Conservation (phyloP, 2,329 filamentous ascomycete species). For the Pseudocercospora cruenta region DNA sequence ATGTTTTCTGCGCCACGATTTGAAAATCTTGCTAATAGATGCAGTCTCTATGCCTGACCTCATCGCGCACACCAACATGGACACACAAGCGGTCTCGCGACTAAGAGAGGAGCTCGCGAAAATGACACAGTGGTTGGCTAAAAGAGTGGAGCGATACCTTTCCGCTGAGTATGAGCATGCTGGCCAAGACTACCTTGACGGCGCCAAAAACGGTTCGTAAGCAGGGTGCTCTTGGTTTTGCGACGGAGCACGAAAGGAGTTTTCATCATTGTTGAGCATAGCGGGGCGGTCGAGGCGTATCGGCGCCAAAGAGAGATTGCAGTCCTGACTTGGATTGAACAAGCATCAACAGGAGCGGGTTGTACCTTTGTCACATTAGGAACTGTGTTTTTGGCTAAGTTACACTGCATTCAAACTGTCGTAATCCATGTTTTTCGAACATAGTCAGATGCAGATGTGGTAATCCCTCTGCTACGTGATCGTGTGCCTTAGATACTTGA, state of each 20-base stretch:
- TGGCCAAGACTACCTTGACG: slow-evolving; percentile 69
- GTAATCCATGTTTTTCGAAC: neutral
- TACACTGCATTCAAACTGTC: neutral
- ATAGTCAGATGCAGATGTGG: neutral
- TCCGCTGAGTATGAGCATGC: slow-evolving; percentile 74
- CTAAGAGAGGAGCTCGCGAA: slow-evolving; percentile 87
- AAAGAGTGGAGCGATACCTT: slow-evolving; percentile 78
- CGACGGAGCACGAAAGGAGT: neutral
- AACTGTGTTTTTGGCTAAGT: neutral
- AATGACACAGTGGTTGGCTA: slow-evolving; percentile 82
- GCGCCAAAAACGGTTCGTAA: slow-evolving; percentile 27
- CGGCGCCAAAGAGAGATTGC: neutral
- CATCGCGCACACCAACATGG: slow-evolving; percentile 97
- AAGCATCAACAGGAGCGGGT: neutral
- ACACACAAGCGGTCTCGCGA: slow-evolving; percentile 83
- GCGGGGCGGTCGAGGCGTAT: neutral
- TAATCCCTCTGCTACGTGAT: neutral
- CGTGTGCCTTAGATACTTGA: slow-evolving; percentile 24
- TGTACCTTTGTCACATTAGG: neutral
- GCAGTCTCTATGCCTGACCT: slow-evolving; percentile 88
- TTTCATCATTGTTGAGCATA: neutral
- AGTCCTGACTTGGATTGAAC: neutral
- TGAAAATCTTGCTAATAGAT: slow-evolving; percentile 11
- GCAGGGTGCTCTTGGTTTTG: too few species aligned
- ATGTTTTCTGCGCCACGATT: neutral